phyloP scores from a whole-genome alignment of 78 protist species.

The Guillardia theta region DNA sequence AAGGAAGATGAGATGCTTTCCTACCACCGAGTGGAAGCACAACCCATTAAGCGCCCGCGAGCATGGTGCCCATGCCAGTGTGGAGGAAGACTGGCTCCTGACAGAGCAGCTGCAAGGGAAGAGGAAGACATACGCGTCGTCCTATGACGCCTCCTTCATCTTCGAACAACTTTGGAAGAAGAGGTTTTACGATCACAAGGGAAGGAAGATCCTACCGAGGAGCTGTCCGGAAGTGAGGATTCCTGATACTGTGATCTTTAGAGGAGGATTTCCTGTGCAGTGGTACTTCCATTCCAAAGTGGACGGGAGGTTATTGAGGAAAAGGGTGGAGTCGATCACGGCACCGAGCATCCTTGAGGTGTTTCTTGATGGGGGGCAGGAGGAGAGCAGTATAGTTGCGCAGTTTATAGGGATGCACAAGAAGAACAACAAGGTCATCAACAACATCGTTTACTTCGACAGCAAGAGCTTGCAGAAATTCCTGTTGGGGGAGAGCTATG shows the following conservation, averaged over 20 bases:
- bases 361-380: background rate
- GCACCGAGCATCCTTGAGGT: background rate
- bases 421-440: background rate
- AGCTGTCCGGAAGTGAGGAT: background rate
- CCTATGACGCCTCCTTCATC: background rate
- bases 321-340: background rate
- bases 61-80: too few species aligned
- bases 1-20: too few species aligned
- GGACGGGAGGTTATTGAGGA: background rate
- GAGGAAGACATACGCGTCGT: background rate
- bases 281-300: constrained; percentile 14
- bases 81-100: too few species aligned
- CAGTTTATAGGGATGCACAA: background rate
- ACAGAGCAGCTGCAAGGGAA: too few species aligned
- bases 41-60: too few species aligned
- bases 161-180: background rate
- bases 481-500: background rate
- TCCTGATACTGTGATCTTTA: background rate
- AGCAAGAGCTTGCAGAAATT: background rate
- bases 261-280: background rate
- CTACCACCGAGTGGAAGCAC: too few species aligned
- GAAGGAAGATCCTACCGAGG: background rate
- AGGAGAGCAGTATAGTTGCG: background rate
- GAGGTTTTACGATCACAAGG: background rate
- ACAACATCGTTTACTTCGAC: background rate